A percentile compares a stretch with the other conserved stretches of the same genome.
phyloP scores from a whole-genome alignment of 2,329 filamentous ascomycete genomes.

The Aspergillus niger region DNA sequence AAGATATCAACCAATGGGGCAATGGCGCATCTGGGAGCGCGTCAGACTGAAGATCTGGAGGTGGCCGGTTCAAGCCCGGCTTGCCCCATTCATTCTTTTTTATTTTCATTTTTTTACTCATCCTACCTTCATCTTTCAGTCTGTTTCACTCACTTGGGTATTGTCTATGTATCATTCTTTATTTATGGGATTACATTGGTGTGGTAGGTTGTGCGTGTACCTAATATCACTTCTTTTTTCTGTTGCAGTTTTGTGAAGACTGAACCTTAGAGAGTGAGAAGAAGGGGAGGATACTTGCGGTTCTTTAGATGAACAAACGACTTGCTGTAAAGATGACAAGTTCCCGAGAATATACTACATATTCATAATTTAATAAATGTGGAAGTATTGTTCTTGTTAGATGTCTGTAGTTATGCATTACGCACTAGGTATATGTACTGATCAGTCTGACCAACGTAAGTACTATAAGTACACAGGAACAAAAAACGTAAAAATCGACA shows the following conservation, averaged over 20 bases:
- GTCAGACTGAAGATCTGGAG: conserved; percentile 8
- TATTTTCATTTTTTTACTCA: background rate
- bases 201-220: no score
- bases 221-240: no score
- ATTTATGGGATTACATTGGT: no score
- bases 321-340: no score
- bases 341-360: no score
- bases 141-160: background rate
- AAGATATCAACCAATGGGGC: background rate
- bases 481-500: background rate
- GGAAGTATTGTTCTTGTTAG: no score
- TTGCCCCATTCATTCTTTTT: conserved; percentile 3
- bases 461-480: background rate
- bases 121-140: background rate
- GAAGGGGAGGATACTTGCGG: no score
- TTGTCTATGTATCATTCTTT: no score
- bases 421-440: background rate
- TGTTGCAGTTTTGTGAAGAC: no score
- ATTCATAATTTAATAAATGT: no score
- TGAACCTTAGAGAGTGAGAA: no score
- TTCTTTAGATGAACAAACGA: no score
- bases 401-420: background rate
- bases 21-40: conserved; percentile 9
- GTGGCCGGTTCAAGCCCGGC: conserved; percentile 5
- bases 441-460: background rate